Evolutionary conservation across 345 rosid genomes (phyloP).

Genomic region (Kernera saxatilis): DNA sequence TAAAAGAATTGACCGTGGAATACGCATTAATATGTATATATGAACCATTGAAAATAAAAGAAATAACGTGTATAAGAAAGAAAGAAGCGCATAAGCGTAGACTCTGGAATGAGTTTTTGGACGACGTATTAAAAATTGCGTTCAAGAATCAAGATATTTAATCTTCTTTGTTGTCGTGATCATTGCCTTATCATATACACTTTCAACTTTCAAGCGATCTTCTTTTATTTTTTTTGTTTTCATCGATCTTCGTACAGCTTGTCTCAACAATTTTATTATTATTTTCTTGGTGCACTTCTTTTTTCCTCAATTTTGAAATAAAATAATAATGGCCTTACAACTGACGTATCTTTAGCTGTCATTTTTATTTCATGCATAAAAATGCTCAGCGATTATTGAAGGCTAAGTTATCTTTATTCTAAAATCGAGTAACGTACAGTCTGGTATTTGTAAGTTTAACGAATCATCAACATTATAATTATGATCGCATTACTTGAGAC

Average conservation of each 20-base stretch:
- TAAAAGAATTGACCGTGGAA: background rate
- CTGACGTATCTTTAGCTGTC: background rate
- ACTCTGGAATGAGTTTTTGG: background rate
- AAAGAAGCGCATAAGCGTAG: background rate
- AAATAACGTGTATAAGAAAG: no score
- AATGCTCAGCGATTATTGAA: background rate
- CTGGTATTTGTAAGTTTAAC: background rate
- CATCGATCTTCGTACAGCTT: background rate
- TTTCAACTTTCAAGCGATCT: background rate
- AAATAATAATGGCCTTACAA: background rate
- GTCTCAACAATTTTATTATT: background rate
- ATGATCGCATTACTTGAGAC: background rate
- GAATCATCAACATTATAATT: background rate
- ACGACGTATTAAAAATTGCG: background rate
- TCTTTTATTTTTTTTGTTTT: no score
- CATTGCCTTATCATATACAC: constrained; percentile 9
- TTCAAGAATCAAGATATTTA: background rate
- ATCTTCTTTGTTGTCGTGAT: constrained; percentile 5
- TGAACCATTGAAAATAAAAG: background rate
- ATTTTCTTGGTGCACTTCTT: background rate
- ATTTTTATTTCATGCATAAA: background rate
- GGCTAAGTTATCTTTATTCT: background rate
- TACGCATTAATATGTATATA: background rate
- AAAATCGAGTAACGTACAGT: background rate
- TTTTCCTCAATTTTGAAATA: background rate